Evolutionary conservation across 2,329 filamentous ascomycete species (phyloP), one percentile per base, ranked within the genome.

Genomic region (Endoconidiophora laricicola): DNA sequence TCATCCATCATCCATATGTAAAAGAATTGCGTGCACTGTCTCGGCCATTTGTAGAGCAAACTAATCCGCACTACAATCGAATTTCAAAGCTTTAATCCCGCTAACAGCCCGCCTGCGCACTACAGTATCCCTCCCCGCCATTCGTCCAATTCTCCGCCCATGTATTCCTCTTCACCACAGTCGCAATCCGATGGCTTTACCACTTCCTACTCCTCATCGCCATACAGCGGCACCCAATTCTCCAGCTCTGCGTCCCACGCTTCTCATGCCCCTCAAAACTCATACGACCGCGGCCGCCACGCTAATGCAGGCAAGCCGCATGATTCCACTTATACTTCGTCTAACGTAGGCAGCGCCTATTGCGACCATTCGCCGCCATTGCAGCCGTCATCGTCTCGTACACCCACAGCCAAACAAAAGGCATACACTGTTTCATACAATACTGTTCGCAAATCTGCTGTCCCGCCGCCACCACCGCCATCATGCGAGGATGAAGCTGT

Each of bases 371-470:
- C 42, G 22, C 38, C 44, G 12, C 46, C 42, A 7, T 44, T 44
- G n/a, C 18, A 42, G 22, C 38, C 29, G 29, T 7, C 5, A 7
- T 33, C 29, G 7, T 33, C 29, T 33, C 29, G 29, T 4, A 33
- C 9, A 20, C 39, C 26, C n/a, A 40, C 39, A 29, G 41, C 44
- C 9, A 44, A 36, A 33, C 48, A 44, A 9, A 53, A 50, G 22
- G 44, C 52, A 7, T 53, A 50, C 33, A 47, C 52, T 9, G 52
- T 53, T 12, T 53, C 52, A 9, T 53, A 53, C 33, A 53, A 53
- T 16, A 53, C 47, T 14, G 36, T 46, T 12, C 43, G 52, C 1
- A 53, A 53, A 24, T 49, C 52, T 5, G 44, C 52, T 2, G 48
- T 50, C 18, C 52, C 52, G 7, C 52, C 52, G 14, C 52, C 52